phyloP scores from a whole-genome alignment of 2,329 filamentous ascomycete genomes.

The Plectosphaerella cucumerina region DNA sequence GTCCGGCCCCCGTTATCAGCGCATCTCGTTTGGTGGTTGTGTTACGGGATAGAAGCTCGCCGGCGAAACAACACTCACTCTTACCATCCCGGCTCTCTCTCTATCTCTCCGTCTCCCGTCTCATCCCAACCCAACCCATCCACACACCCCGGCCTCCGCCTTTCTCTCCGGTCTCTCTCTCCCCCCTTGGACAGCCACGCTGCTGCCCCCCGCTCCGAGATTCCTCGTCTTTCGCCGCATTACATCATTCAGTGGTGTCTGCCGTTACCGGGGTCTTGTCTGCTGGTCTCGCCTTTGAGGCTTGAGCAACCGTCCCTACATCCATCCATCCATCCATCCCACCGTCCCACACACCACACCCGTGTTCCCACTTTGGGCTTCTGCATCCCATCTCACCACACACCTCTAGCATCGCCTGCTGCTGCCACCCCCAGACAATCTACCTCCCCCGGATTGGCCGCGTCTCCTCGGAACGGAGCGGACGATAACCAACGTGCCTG shows the following conservation, averaged over 20 bases:
- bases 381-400: neutral
- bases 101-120: neutral
- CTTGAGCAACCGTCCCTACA: too few relatives aligned
- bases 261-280: neutral
- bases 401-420: too few relatives aligned
- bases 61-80: neutral
- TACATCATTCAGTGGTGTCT: slow-evolving; percentile 1
- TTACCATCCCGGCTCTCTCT: neutral
- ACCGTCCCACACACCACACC: neutral
- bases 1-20: neutral
- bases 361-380: too few relatives aligned
- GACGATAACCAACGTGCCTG: neutral
- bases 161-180: slow-evolving; percentile 4
- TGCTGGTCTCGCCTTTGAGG: too few relatives aligned
- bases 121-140: neutral
- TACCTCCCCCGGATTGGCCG: neutral
- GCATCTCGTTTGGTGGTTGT: slow-evolving; percentile 2
- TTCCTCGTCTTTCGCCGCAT: neutral
- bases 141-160: neutral
- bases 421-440: too few relatives aligned
- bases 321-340: neutral
- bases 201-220: neutral
- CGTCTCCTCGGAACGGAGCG: neutral
- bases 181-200: neutral
- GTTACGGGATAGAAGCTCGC: slow-evolving; percentile 5